A percentile compares a stretch with the other conserved stretches of the same genome.
Conservation (phyloP, 345 rosid species). For the Psidium friedrichsthalianum region DNA sequence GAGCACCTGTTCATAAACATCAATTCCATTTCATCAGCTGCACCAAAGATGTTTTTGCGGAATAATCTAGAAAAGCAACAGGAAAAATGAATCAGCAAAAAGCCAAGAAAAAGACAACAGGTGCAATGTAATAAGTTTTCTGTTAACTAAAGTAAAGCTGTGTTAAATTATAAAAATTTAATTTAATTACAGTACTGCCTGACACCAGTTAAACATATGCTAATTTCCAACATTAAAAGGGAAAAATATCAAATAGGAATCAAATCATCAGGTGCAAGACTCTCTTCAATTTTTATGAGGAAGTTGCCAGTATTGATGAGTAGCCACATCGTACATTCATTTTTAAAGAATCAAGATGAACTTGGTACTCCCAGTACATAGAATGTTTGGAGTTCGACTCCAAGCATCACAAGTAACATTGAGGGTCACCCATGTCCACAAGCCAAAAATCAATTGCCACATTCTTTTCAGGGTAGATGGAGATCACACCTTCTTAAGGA, state of each 20-base stretch:
- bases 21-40: conserved; percentile 58
- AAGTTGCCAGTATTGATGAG: background rate
- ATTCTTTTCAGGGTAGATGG: background rate
- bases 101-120: background rate
- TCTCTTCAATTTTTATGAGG: background rate
- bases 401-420: background rate
- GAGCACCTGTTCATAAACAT: conserved; percentile 61
- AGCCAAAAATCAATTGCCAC: background rate
- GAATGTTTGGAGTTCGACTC: background rate
- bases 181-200: background rate
- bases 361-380: background rate
- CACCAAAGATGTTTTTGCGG: conserved; percentile 47
- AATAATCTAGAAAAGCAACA: conserved; percentile 25
- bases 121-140: background rate
- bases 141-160: background rate
- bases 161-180: background rate
- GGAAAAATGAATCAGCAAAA: background rate
- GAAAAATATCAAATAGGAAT: background rate
- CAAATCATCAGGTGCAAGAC: background rate
- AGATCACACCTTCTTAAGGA: background rate
- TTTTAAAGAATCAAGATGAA: background rate
- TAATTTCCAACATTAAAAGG: background rate
- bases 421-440: background rate
- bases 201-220: background rate
- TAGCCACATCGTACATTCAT: background rate